A percentile compares a stretch with the other conserved stretches of the same genome.
These are phyloP conservation scores for Umbilicaria muhlenbergii DNA, from an alignment of 495 filamentous ascomycete genomes.

Conservation along the genomic window DNA sequence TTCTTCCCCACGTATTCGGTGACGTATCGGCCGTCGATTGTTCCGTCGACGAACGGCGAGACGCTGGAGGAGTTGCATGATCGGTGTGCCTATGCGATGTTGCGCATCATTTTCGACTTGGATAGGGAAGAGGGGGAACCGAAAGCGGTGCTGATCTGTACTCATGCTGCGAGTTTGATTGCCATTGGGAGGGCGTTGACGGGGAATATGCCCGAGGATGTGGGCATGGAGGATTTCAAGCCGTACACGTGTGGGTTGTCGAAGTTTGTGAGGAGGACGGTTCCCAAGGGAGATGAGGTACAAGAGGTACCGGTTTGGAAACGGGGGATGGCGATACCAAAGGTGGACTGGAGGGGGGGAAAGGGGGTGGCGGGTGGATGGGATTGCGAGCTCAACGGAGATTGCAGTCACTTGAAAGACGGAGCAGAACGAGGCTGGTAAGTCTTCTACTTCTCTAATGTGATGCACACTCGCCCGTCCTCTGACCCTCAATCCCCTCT, in stretches of 20 bases:
- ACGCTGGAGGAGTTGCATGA: conserved; percentile 62
- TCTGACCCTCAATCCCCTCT: conserved; percentile 2
- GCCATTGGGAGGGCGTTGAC: conserved; percentile 70
- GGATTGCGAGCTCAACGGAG: conserved; percentile 63
- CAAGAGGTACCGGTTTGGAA: conserved; percentile 9
- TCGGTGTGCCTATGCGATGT: conserved; percentile 54
- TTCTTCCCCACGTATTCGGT: conserved; percentile 48
- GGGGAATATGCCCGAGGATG: conserved; percentile 52
- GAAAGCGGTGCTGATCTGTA: conserved; percentile 50
- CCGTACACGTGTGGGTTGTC: conserved; percentile 77
- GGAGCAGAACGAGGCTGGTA: conserved; percentile 87
- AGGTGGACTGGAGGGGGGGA: conserved; percentile 39
- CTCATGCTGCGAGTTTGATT: conserved; percentile 84
- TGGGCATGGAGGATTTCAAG: conserved; percentile 58
- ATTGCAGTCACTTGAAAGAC: conserved; percentile 60
- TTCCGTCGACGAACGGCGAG: conserved; percentile 60
- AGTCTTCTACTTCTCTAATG: conserved; percentile 21
- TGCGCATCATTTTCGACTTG: conserved; percentile 50
- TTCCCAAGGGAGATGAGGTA: conserved; percentile 1
- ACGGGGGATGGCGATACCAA: conserved; percentile 25
- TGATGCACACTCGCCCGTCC: conserved; percentile 2
- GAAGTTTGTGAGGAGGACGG: conserved; percentile 32
- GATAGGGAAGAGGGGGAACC: conserved; percentile 36
- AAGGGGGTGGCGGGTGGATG: conserved; percentile 68
- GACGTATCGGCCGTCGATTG: conserved; percentile 39